Conservation (phyloP, 2,329 filamentous ascomycete genomes). For the Dryadomyces quercivorus region DNA sequence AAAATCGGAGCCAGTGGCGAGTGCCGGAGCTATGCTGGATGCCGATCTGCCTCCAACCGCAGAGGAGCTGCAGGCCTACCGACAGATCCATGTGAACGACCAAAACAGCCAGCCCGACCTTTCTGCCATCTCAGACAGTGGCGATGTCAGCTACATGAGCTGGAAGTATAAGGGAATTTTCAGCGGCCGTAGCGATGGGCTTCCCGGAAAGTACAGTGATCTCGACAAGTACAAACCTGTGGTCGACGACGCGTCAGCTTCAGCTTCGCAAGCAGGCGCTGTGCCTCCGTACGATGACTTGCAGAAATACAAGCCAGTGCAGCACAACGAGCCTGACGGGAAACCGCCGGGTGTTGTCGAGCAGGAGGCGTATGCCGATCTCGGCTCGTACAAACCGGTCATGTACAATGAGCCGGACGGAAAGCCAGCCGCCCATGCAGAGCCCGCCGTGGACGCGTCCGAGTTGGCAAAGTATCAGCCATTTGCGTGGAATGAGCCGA, state of each 20-base stretch:
- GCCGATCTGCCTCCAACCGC: slow-evolving; percentile 6
- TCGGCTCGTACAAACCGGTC: slow-evolving; percentile 25
- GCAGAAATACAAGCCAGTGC: slow-evolving; percentile 7
- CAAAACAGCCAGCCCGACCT: slow-evolving; percentile 14
- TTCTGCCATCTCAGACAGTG: slow-evolving; percentile 2
- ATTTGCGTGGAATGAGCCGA: not conserved
- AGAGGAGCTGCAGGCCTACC: slow-evolving; percentile 23
- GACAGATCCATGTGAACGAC: slow-evolving; percentile 11
- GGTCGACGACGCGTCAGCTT: slow-evolving; percentile 10
- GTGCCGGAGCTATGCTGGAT: not conserved
- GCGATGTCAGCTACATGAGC: slow-evolving; percentile 5
- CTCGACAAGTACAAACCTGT: slow-evolving; percentile 21
- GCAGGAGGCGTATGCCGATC: slow-evolving; percentile 26
- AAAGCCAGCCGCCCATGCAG: slow-evolving; percentile 13
- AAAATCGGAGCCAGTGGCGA: not conserved
- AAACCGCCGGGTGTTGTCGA: slow-evolving; percentile 19
- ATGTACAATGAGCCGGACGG: slow-evolving; percentile 20
- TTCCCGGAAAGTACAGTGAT: slow-evolving; percentile 5
- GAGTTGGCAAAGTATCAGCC: slow-evolving; percentile 8
- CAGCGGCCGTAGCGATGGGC: slow-evolving; percentile 11
- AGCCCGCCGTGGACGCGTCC: slow-evolving; percentile 8
- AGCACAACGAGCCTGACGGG: slow-evolving; percentile 26
- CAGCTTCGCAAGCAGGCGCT: not conserved
- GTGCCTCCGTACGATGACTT: slow-evolving; percentile 2
- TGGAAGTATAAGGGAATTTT: slow-evolving; percentile 12